These are phyloP conservation scores for Brettanomyces naardenensis DNA, from an alignment of 805 yeast genomes.

Conservation along the genomic window DNA sequence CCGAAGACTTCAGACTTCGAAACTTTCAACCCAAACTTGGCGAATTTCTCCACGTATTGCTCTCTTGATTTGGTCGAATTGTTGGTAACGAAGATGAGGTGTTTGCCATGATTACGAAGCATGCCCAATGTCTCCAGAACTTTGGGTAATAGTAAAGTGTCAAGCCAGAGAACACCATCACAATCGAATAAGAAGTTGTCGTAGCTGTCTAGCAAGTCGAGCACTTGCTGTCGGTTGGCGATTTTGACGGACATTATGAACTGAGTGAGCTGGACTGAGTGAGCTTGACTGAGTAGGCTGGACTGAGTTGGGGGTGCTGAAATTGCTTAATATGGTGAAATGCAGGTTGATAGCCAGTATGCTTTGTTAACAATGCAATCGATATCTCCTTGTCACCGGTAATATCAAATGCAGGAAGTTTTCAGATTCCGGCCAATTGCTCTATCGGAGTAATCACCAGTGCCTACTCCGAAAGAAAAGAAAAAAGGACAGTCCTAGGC, in stretches of 20 bases:
- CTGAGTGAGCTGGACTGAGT: no score
- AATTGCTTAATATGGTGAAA: no score
- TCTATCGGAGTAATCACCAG: no score
- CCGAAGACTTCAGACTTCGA: conserved; percentile 73
- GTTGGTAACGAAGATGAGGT: conserved; percentile 85
- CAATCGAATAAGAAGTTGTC: conserved; percentile 93
- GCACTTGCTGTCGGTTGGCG: conserved; percentile 37
- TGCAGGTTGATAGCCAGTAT: no score
- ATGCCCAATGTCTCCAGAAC: conserved; percentile 68
- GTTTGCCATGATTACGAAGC: conserved; percentile 49
- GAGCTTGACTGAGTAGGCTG: no score
- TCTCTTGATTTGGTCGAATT: conserved; percentile 87
- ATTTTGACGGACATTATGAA: conserved; percentile 41
- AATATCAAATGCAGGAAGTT: no score
- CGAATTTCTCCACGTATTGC: conserved; percentile 71
- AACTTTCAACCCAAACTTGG: conserved; percentile 43
- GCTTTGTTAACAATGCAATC: no score
- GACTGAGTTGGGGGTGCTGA: no score
- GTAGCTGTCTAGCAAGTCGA: conserved; percentile 49
- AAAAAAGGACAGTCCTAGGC: no score
- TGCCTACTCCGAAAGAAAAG: no score
- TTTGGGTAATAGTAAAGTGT: conserved; percentile 70
- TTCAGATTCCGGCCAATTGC: no score
- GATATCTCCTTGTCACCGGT: no score
- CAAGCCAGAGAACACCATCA: conserved; percentile 96